Conservation (phyloP, 257 asterid genomes). For the Penstemon barbatus region DNA sequence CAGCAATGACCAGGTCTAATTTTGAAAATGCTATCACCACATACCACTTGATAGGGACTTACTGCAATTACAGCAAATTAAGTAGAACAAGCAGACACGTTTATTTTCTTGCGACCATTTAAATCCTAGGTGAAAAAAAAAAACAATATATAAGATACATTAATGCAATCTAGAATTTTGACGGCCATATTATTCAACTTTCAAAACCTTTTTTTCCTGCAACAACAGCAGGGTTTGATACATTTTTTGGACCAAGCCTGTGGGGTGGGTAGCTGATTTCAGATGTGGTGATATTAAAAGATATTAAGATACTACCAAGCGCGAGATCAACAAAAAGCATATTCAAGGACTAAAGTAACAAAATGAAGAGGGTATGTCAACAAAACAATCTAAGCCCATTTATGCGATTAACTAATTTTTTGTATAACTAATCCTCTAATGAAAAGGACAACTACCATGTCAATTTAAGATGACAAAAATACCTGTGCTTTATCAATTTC, state of each 20-base stretch:
- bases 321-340: not conserved
- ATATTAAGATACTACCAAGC: not conserved
- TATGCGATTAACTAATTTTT: not conserved
- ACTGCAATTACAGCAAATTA: slow-evolving; percentile 16
- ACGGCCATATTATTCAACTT: not conserved
- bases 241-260: not conserved
- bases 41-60: slow-evolving; percentile 9
- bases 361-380: slow-evolving; percentile 2
- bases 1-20: not conserved
- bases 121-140: slow-evolving; percentile 8
- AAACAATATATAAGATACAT: not conserved
- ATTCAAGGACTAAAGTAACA: slow-evolving; percentile 4
- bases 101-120: not conserved
- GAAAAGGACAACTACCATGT: not conserved
- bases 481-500: slow-evolving; percentile 55
- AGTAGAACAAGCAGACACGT: not conserved
- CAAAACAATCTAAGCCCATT: slow-evolving; percentile 3
- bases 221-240: not conserved
- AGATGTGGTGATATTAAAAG: not conserved
- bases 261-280: not conserved
- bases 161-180: too few species aligned
- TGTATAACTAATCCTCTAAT: not conserved
- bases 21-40: not conserved
- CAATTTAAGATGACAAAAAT: slow-evolving; percentile 5
- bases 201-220: not conserved